Evolutionary conservation across 139 green algal genomes (phyloP), one percentile per base, ranked within the genome.

Genomic region (Chlorella sp.): DNA sequence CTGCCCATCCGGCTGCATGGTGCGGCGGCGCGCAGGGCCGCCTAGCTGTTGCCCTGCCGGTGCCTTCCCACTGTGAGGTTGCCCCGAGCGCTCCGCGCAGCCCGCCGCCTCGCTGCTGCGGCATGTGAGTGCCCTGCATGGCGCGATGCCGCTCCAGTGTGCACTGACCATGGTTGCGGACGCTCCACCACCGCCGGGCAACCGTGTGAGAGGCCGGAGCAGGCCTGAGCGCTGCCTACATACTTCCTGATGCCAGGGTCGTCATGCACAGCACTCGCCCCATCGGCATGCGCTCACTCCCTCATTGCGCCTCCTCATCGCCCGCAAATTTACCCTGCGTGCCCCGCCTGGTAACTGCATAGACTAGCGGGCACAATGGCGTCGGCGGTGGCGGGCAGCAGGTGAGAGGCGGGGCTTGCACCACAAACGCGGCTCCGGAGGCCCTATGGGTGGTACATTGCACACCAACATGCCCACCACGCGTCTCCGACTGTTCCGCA

Each of bases 341-440:
- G 32, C 32, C 71, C 71, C 71, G 34, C 14, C 30, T n/a, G 34
- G 71, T 78, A 39, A 30, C 71, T 78, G 71, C 71, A 57, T 9
- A 57, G 48, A 57, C 48, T 57, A 57, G 64, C 64, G 22, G 42
- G 78, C 78, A 84, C 78, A 34, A 84, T 84, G 78, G 78, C 78
- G 39, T 60, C 78, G 39, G 77, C 76, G 75, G 53, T 60, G 26
- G 53, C 26, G 53, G 34, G 28, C 34, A 76, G 48, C 68, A 68
- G 34, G 42, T 57, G 82, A 60, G 82, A 24, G 82, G 34, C 32
- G 60, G 28, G 80, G 26, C 64, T 32, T 26, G 9, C 64, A 79
- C 64, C 64, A 79, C 64, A 88, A 60, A 42, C 24, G 34, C 26
- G 22, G 66, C 39, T 22, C 15, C 19, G 0, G 37, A 16, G 26